A percentile compares a stretch with the other conserved stretches of the same genome.
phyloP scores from a whole-genome alignment of 75 land plant species.

The Cunninghamia lanceolata region DNA sequence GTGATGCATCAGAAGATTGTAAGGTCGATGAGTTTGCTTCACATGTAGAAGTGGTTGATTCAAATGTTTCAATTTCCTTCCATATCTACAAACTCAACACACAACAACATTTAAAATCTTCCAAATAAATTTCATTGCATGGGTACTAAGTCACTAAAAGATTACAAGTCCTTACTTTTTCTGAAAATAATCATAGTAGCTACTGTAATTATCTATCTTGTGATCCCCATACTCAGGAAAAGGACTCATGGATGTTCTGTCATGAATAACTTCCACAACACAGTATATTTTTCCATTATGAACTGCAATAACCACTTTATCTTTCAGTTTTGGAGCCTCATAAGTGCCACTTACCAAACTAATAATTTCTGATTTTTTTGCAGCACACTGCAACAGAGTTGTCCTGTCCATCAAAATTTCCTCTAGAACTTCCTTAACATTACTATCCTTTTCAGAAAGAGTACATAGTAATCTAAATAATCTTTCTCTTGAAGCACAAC shows the following conservation, averaged over 20 bases:
- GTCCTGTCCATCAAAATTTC: not conserved
- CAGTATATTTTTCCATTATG: conserved; percentile 88
- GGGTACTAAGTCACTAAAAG: not conserved
- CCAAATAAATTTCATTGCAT: not conserved
- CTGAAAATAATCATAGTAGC: conserved; percentile 62
- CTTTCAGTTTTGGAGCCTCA: conserved; percentile 25
- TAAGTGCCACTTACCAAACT: conserved; percentile 46
- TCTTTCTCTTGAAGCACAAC: conserved; percentile 34
- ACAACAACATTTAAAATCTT: not conserved
- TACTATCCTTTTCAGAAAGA: not conserved
- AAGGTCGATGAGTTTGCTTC: conserved; percentile 84
- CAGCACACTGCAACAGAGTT: not conserved
- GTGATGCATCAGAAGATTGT: conserved; percentile 59
- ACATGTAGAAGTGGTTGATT: conserved; percentile 74
- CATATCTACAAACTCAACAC: conserved; percentile 44
- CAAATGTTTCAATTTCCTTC: conserved; percentile 45
- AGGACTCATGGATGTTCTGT: conserved; percentile 56
- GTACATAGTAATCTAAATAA: conserved; percentile 22
- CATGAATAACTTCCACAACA: conserved; percentile 38
- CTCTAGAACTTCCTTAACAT: not conserved
- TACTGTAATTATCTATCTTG: conserved; percentile 12
- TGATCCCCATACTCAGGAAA: conserved; percentile 36
- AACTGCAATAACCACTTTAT: conserved; percentile 62
- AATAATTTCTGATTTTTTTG: conserved; percentile 12
- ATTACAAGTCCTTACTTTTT: conserved; percentile 42